phyloP scores from a whole-genome alignment of 495 filamentous ascomycete species.

The Tuber brumale region DNA sequence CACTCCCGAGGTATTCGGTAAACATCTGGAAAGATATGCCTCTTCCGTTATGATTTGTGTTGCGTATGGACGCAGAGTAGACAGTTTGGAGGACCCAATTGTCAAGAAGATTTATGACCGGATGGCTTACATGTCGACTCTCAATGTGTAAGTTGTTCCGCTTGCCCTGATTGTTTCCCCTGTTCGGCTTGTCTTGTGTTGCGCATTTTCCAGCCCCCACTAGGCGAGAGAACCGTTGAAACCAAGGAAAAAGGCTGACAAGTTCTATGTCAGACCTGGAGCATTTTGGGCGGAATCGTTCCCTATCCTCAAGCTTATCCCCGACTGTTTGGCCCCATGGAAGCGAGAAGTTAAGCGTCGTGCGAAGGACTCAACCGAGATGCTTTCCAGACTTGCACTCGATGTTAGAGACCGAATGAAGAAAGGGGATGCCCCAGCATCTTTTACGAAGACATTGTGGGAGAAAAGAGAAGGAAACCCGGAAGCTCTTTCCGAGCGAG shows the following conservation, averaged over 20 bases:
- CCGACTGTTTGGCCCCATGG: constrained; percentile 54
- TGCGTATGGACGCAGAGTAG: constrained; percentile 56
- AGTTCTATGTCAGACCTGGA: constrained; percentile 45
- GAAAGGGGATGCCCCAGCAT: constrained; percentile 45
- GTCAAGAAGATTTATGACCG: constrained; percentile 52
- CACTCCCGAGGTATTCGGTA: constrained; percentile 51
- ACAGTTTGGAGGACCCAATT: constrained; percentile 50
- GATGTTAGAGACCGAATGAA: constrained; percentile 46
- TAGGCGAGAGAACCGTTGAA: constrained; percentile 9
- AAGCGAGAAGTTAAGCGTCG: constrained; percentile 52
- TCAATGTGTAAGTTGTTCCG: constrained; percentile 48
- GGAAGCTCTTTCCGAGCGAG: constrained; percentile 49
- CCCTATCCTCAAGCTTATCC: constrained; percentile 52
- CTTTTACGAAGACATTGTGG: constrained; percentile 50
- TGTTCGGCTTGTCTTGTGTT: neutral
- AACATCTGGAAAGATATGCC: constrained; percentile 59
- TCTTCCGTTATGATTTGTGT: constrained; percentile 60
- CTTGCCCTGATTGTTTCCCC: neutral
- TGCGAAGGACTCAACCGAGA: constrained; percentile 48
- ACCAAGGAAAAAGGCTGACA: constrained; percentile 1
- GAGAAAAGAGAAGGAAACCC: constrained; percentile 47
- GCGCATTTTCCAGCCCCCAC: neutral
- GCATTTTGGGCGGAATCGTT: constrained; percentile 54
- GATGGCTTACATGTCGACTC: constrained; percentile 54
- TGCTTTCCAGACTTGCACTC: constrained; percentile 53